Evolutionary conservation across 768 basidiomycete species (phyloP), one percentile per base, ranked within the genome.

Genomic region (Hygrocybe coccinea): DNA sequence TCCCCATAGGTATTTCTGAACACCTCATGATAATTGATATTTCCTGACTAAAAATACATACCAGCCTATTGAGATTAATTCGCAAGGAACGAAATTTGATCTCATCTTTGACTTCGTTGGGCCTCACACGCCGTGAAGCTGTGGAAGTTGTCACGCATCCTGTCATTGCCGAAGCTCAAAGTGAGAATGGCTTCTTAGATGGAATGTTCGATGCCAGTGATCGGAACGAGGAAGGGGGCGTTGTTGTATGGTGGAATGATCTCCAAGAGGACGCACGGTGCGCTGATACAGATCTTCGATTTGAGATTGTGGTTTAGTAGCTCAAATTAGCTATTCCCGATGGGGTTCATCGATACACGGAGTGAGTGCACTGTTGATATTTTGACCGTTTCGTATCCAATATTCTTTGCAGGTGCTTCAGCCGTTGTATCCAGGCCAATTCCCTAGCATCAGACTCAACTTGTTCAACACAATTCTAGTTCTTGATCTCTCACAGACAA

Each of bases 161-260:
- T 0, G 73, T 71, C 9, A 75, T 94, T 49, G 78, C 77, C 1
- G 66, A 69, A 1, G 70, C 81, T 1, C 80, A 84, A 56, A 72
- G 72, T n/a, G 77, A 74, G 37, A 71, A 69, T 12, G 79, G 71
- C 17, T 74, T 77, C 4, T 61, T 82, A 50, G 87, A 89, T 52
- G 90, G 86, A 1, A 60, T 97, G n/a, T 87, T 95, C 55, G 97
- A 98, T 69, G 87, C 93, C 1, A 92, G 89, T 56, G 95, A 99
- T 69, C 75, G 90, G 15, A 63, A 66, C 2, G 97, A 99, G 66
- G 91, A 81, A 1, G 91, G 86, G 0, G 77, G 72, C 35, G 77
- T 88, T 3, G 78, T 95, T 37, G 65, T 85, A 1, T 98, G 90
- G 83, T 89, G 87, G 86, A 99, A 98, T 68, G 86, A 99, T 65